These are phyloP conservation scores for Piloderma croceum DNA, from an alignment of 768 basidiomycete genomes.

Conservation along the genomic window DNA sequence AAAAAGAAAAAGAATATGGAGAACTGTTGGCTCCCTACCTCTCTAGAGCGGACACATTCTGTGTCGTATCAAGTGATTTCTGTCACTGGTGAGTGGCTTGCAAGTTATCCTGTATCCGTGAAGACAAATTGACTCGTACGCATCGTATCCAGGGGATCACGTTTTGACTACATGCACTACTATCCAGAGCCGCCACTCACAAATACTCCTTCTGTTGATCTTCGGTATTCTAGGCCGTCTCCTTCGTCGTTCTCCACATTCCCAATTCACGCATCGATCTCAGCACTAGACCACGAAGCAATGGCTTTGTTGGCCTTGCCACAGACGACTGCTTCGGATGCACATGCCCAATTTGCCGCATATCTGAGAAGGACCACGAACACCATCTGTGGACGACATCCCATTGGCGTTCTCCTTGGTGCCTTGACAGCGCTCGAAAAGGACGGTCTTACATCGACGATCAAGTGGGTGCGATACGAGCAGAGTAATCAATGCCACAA, in stretches of 20 bases:
- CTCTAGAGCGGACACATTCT: slow-evolving; percentile 71
- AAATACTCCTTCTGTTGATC: slow-evolving; percentile 40
- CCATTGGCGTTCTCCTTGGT: slow-evolving; percentile 88
- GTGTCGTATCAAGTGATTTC: slow-evolving; percentile 92
- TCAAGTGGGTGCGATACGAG: slow-evolving; percentile 89
- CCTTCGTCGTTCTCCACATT: slow-evolving; percentile 38
- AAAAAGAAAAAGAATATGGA: slow-evolving; percentile 61
- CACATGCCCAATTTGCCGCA: slow-evolving; percentile 57
- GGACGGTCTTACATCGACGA: slow-evolving; percentile 26
- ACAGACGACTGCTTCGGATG: slow-evolving; percentile 42
- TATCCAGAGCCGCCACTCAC: slow-evolving; percentile 58
- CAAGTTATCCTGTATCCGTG: neutral
- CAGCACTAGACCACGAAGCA: slow-evolving; percentile 79
- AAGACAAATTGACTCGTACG: slow-evolving; percentile 1
- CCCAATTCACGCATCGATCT: slow-evolving; percentile 81
- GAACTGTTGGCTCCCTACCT: slow-evolving; percentile 76
- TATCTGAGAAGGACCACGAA: slow-evolving; percentile 78
- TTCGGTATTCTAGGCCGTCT: slow-evolving; percentile 37
- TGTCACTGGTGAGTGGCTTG: slow-evolving; percentile 78
- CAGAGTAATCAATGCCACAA: slow-evolving; percentile 77
- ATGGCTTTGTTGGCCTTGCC: slow-evolving; percentile 66
- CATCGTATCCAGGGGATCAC: slow-evolving; percentile 54
- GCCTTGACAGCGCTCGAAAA: slow-evolving; percentile 58
- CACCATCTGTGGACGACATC: slow-evolving; percentile 95
- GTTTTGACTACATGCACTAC: slow-evolving; percentile 87